Base-by-base conservation (phyloP, 306 rosid species). In the Pyrus bretschneideri region DNA sequence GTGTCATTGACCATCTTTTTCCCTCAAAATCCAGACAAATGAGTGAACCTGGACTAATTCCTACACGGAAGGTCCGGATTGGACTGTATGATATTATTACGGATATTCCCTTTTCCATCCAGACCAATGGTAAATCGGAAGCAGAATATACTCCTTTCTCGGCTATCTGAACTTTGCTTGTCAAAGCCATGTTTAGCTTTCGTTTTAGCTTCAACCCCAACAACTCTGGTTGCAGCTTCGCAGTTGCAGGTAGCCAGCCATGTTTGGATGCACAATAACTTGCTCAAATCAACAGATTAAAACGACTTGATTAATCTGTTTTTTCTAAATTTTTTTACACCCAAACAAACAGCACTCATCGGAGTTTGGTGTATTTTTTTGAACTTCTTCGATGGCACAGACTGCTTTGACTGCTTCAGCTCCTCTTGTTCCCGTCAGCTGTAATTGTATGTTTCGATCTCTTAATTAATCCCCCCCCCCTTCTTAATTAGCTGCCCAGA, bases 331-430 rank as follows among this genome's bases (percentile, higher is more conserved):
- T 10, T 44, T 44, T 44, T 44, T 11, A 44, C 49, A 11, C 49
- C 49, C 4, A 44, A 44, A 44, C 49, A 44, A 44, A 44, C 4
- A 11, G 1, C 4, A 3, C 49, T 44, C 4, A 11, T 61, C 67
- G 29, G 67, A 73, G 77, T 29, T 44, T 61, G 29, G 63, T 17
- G 27, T 69, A 11, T 12, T 3, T 15, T 35, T 69, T 22, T 12
- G 1, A 2, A 44, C 49, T 71, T 64, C 79, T 68, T 80, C 76
- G 19, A 87, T 87, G 91, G 84, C 87, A 80, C 82, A 80, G 81
- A 78, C 67, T 17, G 80, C 72, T 30, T 67, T 81, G 73, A 40
- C 79, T 73, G 31, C 82, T 78, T 82, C 87, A 79, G 4, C 81
- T 66, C 76, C 81, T 45, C 38, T 78, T 42, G 33, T 55, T 46